These are phyloP conservation scores for Schwanniomyces polymorphus DNA, from an alignment of 805 yeast species.

Conservation along the genomic window DNA sequence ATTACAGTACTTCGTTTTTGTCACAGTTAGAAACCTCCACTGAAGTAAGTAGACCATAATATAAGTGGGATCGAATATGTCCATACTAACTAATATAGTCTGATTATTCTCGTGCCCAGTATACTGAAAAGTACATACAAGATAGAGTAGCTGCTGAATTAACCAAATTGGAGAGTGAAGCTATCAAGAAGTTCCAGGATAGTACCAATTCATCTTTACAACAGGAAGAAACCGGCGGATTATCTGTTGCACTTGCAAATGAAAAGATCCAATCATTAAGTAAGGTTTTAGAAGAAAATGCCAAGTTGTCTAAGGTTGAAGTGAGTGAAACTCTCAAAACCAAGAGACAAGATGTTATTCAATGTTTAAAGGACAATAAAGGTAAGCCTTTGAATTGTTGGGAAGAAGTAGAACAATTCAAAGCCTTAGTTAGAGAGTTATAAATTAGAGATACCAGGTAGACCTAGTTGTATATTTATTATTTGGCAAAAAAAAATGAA, in stretches of 20 bases:
- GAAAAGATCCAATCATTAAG: constrained; percentile 44
- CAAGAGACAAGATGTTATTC: constrained; percentile 51
- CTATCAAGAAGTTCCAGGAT: constrained; percentile 51
- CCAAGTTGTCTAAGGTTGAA: constrained; percentile 30
- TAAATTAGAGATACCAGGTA: constrained; percentile 15
- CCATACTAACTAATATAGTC: constrained; percentile 29
- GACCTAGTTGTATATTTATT: constrained; percentile 1
- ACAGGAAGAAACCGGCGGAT: constrained; percentile 25
- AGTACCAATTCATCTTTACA: constrained; percentile 46
- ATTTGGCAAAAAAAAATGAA: constrained; percentile 4
- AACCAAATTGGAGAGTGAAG: constrained; percentile 51
- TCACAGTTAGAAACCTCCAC: constrained; percentile 60
- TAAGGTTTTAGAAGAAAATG: constrained; percentile 32
- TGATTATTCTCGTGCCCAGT: constrained; percentile 69
- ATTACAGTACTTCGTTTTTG: constrained; percentile 63
- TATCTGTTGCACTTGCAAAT: constrained; percentile 30
- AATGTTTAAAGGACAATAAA: constrained; percentile 62
- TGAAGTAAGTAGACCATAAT: constrained; percentile 39
- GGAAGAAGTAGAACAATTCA: constrained; percentile 74
- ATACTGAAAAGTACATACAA: constrained; percentile 64
- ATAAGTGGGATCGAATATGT: neutral
- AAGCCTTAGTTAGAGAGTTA: constrained; percentile 52
- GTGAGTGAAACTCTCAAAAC: constrained; percentile 38
- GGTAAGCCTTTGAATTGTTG: constrained; percentile 77
- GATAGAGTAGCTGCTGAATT: constrained; percentile 62